Evolutionary conservation across 2,329 filamentous ascomycete species (phyloP).

Genomic region (Fusarium nygamai): DNA sequence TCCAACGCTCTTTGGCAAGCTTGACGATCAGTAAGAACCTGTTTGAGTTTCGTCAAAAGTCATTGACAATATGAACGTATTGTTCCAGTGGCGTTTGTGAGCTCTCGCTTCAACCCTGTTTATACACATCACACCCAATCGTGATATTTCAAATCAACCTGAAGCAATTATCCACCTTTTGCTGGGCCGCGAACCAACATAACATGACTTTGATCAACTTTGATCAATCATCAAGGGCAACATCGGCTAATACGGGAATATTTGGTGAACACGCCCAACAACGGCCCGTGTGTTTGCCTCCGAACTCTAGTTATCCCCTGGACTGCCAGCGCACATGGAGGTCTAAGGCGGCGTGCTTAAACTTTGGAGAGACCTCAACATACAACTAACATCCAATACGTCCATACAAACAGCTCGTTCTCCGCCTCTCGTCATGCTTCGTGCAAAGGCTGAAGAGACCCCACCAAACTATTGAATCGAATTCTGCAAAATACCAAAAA

Average conservation of each 20-base stretch:
- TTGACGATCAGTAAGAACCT: not conserved
- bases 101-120: not conserved
- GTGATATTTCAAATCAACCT: slow-evolving; percentile 14
- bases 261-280: slow-evolving; percentile 23
- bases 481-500: not conserved
- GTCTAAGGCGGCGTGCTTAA: not conserved
- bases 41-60: not conserved
- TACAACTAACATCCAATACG: not conserved
- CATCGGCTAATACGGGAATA: slow-evolving; percentile 15
- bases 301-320: slow-evolving; percentile 6
- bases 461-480: slow-evolving; percentile 30
- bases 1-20: not conserved
- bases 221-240: slow-evolving; percentile 11
- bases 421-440: slow-evolving; percentile 8
- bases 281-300: slow-evolving; percentile 35
- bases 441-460: slow-evolving; percentile 2
- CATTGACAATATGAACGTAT: too few species aligned
- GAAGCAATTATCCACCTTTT: slow-evolving; percentile 19
- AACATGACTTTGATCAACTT: slow-evolving; percentile 2
- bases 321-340: slow-evolving; percentile 26
- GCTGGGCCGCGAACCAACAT: not conserved
- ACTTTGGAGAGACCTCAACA: slow-evolving; percentile 7
- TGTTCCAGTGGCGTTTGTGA: not conserved
- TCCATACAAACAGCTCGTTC: not conserved
- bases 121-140: not conserved